Conservation (phyloP, 768 basidiomycete genomes). For the Termitomyces sp. region DNA sequence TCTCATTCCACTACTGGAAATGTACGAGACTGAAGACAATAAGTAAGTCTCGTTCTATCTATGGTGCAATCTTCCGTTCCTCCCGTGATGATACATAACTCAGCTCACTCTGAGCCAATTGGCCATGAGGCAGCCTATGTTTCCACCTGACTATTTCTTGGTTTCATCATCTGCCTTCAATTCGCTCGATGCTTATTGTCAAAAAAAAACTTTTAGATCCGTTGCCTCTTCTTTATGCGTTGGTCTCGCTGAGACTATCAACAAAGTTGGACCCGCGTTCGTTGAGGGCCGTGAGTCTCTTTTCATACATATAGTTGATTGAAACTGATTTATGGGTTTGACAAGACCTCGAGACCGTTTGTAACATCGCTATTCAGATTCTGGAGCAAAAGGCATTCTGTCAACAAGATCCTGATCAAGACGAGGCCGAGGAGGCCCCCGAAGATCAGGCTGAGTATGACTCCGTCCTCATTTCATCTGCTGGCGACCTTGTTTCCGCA, state of each 20-base stretch:
- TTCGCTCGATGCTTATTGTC: slow-evolving; percentile 15
- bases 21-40: slow-evolving; percentile 94
- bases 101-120: slow-evolving; percentile 75
- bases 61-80: slow-evolving; percentile 1
- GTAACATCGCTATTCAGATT: slow-evolving; percentile 76
- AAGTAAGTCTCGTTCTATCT: slow-evolving; percentile 59
- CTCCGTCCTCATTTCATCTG: slow-evolving; percentile 89
- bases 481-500: slow-evolving; percentile 89
- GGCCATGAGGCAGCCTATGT: too few relatives aligned
- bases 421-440: slow-evolving; percentile 78
- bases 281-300: slow-evolving; percentile 63
- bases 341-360: slow-evolving; percentile 70
- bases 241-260: slow-evolving; percentile 87
- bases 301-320: not conserved
- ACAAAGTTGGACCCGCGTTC: slow-evolving; percentile 85
- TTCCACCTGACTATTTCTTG: slow-evolving; percentile 27
- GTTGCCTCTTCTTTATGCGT: slow-evolving; percentile 87
- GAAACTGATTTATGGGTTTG: slow-evolving; percentile 4
- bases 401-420: slow-evolving; percentile 94
- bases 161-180: not conserved
- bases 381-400: slow-evolving; percentile 93
- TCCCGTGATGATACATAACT: slow-evolving; percentile 52
- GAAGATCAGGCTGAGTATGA: slow-evolving; percentile 96
- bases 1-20: slow-evolving; percentile 70
- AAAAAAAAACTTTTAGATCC: slow-evolving; percentile 42